Evolutionary conservation across 2,329 filamentous ascomycete genomes (phyloP).

Genomic region (Gremmenia infestans): DNA sequence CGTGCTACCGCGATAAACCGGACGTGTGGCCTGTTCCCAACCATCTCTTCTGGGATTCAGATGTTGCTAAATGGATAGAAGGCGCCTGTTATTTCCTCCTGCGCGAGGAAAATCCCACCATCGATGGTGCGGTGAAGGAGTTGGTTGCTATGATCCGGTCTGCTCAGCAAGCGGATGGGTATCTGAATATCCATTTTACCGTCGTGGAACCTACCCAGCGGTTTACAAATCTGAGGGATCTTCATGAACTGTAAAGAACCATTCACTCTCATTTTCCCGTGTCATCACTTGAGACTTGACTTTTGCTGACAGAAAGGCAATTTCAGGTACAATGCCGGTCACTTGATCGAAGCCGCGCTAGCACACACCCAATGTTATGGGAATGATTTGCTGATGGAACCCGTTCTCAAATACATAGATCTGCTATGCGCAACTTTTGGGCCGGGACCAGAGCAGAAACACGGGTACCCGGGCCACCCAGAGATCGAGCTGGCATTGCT

Average conservation of each 20-base stretch:
- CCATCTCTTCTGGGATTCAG: conserved; percentile 56
- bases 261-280: neutral
- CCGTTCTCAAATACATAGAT: conserved; percentile 50
- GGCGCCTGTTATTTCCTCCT: conserved; percentile 53
- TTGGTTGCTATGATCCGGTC: conserved; percentile 52
- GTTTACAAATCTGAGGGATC: conserved; percentile 55
- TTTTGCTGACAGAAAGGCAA: neutral
- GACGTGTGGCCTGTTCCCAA: conserved; percentile 52
- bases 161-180: conserved; percentile 56
- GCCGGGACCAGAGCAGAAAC: conserved; percentile 41
- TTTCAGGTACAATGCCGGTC: conserved; percentile 53
- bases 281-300: neutral
- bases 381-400: conserved; percentile 46
- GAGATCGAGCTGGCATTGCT: conserved; percentile 48
- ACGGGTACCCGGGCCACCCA: conserved; percentile 57
- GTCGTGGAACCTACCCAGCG: conserved; percentile 51
- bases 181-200: conserved; percentile 59
- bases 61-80: conserved; percentile 58
- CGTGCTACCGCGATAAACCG: conserved; percentile 45
- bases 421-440: conserved; percentile 50
- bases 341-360: conserved; percentile 56
- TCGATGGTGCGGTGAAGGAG: conserved; percentile 48
- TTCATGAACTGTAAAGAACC: conserved; percentile 51
- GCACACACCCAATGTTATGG: conserved; percentile 49
- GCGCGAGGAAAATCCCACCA: conserved; percentile 38